Evolutionary conservation across 2,329 filamentous ascomycete genomes (phyloP).

Genomic region (Epichloe gansuensis): DNA sequence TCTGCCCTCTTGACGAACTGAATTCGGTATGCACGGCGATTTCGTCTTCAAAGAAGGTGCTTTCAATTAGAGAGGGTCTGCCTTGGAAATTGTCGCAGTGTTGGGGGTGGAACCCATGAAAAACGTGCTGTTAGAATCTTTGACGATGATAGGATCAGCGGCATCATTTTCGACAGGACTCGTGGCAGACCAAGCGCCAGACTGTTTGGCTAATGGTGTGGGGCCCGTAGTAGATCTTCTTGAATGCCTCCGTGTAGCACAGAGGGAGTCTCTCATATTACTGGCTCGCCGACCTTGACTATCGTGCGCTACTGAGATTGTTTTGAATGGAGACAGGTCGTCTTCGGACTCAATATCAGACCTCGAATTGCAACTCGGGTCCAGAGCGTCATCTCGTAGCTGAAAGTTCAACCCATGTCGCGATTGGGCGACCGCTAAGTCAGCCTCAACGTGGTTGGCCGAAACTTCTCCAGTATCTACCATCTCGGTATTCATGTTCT

Average conservation of each 20-base stretch:
- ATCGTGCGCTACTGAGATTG: not conserved
- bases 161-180: conserved; percentile 28
- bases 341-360: conserved; percentile 46
- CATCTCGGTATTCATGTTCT: not conserved
- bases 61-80: conserved; percentile 28
- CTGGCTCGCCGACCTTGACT: not conserved
- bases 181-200: conserved; percentile 50
- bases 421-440: not conserved
- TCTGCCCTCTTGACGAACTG: conserved; percentile 8
- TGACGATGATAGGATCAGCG: too few species aligned
- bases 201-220: conserved; percentile 49
- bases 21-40: conserved; percentile 30
- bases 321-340: conserved; percentile 25
- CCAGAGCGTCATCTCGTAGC: conserved; percentile 36
- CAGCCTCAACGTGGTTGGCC: not conserved
- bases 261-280: not conserved
- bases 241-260: conserved; percentile 8
- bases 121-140: not conserved
- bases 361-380: conserved; percentile 29
- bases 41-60: conserved; percentile 49
- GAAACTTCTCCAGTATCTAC: not conserved
- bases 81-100: conserved; percentile 6
- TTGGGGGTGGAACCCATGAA: not conserved
- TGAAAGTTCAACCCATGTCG: conserved; percentile 16
- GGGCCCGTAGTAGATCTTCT: conserved; percentile 36